These are phyloP conservation scores for Arthrinium phaeospermum DNA, from an alignment of 2,329 filamentous ascomycete genomes.

Conservation along the genomic window DNA sequence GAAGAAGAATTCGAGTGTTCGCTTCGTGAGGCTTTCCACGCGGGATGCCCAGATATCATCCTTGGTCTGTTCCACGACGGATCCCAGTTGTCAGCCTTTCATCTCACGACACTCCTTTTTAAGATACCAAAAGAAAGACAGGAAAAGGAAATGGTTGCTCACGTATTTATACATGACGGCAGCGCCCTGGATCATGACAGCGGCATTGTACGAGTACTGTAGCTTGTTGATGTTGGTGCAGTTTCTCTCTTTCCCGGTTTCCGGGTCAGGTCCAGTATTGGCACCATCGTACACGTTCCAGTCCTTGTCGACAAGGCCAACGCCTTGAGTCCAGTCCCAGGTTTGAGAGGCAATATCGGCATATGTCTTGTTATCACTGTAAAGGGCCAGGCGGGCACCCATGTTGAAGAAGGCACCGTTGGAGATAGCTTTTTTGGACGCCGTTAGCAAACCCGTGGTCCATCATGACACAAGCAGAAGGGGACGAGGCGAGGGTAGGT, in stretches of 20 bases:
- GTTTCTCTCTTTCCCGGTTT: constrained; percentile 30
- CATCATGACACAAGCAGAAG: background rate
- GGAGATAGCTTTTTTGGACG: constrained; percentile 38
- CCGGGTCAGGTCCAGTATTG: constrained; percentile 27
- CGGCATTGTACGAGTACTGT: constrained; percentile 57
- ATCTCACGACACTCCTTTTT: background rate
- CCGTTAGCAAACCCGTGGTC: background rate
- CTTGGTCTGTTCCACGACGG: constrained; percentile 41
- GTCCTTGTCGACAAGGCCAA: constrained; percentile 49
- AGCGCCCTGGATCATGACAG: constrained; percentile 49
- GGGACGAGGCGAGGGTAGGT: background rate
- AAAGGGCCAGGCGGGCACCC: constrained; percentile 62
- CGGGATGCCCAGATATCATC: constrained; percentile 53
- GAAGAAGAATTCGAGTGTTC: constrained; percentile 53
- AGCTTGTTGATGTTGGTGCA: constrained; percentile 51
- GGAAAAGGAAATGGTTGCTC: constrained; percentile 18
- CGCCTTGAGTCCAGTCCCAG: constrained; percentile 54
- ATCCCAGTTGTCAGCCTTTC: background rate
- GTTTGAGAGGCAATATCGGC: constrained; percentile 60
- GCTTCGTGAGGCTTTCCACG: constrained; percentile 52
- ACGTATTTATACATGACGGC: constrained; percentile 46
- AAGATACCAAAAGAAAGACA: background rate
- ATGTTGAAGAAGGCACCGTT: constrained; percentile 53
- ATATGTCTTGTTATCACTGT: constrained; percentile 68
- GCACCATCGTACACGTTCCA: constrained; percentile 56